phyloP scores from a whole-genome alignment of 2,329 filamentous ascomycete species.

The Diaporthe aspalathi region DNA sequence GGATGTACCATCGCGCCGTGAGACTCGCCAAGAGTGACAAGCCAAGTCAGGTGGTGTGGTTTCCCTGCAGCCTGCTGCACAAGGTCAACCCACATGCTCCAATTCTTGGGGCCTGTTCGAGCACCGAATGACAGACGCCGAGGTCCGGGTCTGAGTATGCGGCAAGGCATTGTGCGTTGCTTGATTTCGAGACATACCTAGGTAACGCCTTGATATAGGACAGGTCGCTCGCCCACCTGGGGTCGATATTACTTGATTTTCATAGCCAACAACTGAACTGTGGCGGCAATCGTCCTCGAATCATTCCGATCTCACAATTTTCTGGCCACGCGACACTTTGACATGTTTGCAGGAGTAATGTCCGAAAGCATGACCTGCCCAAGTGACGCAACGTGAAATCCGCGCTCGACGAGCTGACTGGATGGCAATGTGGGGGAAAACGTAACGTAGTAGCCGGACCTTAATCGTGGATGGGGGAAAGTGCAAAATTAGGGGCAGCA shows the following conservation, averaged over 20 bases:
- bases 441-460: slow-evolving; percentile 16
- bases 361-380: slow-evolving; percentile 10
- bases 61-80: not conserved
- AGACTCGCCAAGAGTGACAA: slow-evolving; percentile 3
- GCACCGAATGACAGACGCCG: not conserved
- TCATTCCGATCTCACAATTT: no score
- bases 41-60: not conserved
- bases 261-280: not conserved
- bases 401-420: not conserved
- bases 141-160: not conserved
- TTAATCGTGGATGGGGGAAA: not conserved
- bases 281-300: not conserved
- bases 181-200: not conserved
- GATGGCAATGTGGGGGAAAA: slow-evolving; percentile 1
- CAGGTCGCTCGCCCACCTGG: no score
- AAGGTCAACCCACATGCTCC: not conserved
- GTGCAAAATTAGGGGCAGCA: not conserved
- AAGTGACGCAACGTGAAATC: slow-evolving; percentile 12
- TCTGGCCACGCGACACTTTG: slow-evolving; percentile 3
- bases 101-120: not conserved
- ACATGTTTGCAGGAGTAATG: not conserved
- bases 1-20: not conserved
- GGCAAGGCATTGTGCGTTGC: not conserved
- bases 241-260: not conserved
- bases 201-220: no score